Percentiles rank a stretch among this genome's conserved stretches.
Conservation (phyloP, 352 stramenopile species). For the Phytophthora constricta region DNA sequence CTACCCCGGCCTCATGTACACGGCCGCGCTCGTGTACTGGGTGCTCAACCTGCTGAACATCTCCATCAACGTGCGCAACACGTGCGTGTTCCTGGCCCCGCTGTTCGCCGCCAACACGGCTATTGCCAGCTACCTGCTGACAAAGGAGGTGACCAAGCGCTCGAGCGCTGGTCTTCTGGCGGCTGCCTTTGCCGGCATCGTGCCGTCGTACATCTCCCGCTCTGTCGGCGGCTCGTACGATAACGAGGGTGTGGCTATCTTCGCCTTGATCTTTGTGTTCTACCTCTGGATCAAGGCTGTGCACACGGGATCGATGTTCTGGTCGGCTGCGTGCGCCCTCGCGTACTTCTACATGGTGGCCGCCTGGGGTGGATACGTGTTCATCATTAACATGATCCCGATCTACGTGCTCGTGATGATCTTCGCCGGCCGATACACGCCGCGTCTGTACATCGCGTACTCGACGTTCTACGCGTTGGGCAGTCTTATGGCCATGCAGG, state of each 20-base stretch:
- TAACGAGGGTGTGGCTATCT: constrained; percentile 98
- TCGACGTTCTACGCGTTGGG: constrained; percentile 97
- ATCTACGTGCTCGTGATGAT: constrained; percentile 96
- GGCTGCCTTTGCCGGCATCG: constrained; percentile 95
- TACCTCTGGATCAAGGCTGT: constrained; percentile 97
- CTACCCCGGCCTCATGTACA: constrained; percentile 94
- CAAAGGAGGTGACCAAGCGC: constrained; percentile 89
- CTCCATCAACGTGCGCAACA: constrained; percentile 93
- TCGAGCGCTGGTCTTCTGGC: constrained; percentile 90
- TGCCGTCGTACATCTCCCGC: constrained; percentile 97
- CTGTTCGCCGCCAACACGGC: constrained; percentile 91
- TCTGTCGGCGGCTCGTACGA: constrained; percentile 98
- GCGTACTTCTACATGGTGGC: constrained; percentile 98
- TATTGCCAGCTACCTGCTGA: constrained; percentile 91
- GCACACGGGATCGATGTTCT: constrained; percentile 91
- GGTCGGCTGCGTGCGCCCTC: constrained; percentile 82
- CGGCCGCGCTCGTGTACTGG: constrained; percentile 90
- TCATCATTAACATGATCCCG: constrained; percentile 99
- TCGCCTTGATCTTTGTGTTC: constrained; percentile 97
- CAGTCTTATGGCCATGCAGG: constrained; percentile 96
- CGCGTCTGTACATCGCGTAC: constrained; percentile 96
- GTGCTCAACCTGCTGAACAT: constrained; percentile 92
- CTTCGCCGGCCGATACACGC: constrained; percentile 92
- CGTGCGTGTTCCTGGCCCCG: constrained; percentile 92
- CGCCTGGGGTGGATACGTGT: constrained; percentile 98